Evolutionary conservation across 352 stramenopile genomes (phyloP).

Genomic region (Phytophthora cajani): DNA sequence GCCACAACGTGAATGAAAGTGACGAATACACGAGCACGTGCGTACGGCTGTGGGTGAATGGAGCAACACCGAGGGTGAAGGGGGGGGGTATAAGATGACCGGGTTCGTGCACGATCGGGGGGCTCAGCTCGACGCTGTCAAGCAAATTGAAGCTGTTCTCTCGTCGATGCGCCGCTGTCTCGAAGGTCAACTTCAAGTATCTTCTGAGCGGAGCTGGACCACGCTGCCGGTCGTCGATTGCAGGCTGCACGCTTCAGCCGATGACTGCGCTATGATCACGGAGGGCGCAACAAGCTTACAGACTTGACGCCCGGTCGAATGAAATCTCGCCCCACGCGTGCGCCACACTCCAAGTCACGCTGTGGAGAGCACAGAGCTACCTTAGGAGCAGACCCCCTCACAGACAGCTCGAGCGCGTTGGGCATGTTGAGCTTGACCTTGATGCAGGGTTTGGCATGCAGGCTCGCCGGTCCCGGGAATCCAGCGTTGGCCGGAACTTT

Average conservation of each 20-base stretch:
- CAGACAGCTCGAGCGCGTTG: background rate
- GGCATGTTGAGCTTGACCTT: background rate
- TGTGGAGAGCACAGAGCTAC: too few relatives aligned
- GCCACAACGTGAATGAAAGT: too few relatives aligned
- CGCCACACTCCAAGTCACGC: background rate
- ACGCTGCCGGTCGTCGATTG: background rate
- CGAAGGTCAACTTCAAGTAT: background rate
- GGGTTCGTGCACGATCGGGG: too few relatives aligned
- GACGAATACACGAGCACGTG: too few relatives aligned
- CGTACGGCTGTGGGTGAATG: too few relatives aligned
- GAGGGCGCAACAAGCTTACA: background rate
- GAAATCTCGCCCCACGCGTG: background rate
- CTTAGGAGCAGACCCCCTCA: too few relatives aligned
- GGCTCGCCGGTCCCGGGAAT: background rate
- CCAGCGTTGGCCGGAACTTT: background rate
- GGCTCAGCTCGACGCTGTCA: too few relatives aligned
- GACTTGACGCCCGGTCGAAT: background rate
- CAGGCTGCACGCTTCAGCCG: background rate
- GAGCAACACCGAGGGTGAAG: too few relatives aligned
- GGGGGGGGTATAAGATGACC: too few relatives aligned
- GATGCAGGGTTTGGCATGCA: background rate
- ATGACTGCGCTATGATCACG: background rate
- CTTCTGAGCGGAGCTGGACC: background rate
- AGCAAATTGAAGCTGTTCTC: background rate
- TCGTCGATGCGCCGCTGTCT: background rate